A percentile compares a stretch with the other conserved stretches of the same genome.
Evolutionary conservation across 352 stramenopile genomes (phyloP).

Genomic region (Globisporangium spinosum): DNA sequence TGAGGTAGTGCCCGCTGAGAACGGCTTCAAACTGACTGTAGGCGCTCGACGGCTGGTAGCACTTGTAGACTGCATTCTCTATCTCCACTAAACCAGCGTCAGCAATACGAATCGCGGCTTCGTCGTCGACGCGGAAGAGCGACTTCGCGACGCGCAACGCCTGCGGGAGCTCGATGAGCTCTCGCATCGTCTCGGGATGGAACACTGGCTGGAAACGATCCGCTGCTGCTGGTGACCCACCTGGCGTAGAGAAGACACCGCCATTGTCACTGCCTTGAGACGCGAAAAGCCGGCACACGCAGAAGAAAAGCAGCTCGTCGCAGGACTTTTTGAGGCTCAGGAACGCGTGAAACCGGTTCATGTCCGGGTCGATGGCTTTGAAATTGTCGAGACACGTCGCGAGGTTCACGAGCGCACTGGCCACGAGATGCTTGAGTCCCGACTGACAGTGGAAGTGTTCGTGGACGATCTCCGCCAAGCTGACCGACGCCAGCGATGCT

Average conservation of each 20-base stretch:
- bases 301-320: constrained; percentile 66
- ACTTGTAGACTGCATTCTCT: constrained; percentile 49
- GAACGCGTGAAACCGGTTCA: constrained; percentile 59
- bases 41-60: constrained; percentile 47
- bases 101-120: constrained; percentile 29
- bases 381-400: constrained; percentile 33
- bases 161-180: constrained; percentile 45
- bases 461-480: constrained; percentile 33
- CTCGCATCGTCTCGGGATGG: constrained; percentile 44
- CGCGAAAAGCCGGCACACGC: constrained; percentile 40
- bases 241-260: neutral
- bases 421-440: constrained; percentile 50
- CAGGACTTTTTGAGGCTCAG: constrained; percentile 39
- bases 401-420: constrained; percentile 36
- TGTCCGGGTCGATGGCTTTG: constrained; percentile 40
- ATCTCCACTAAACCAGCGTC: constrained; percentile 46
- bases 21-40: constrained; percentile 54
- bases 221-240: neutral
- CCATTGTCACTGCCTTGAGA: neutral
- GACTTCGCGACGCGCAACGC: constrained; percentile 38
- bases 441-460: constrained; percentile 69
- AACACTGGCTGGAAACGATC: constrained; percentile 44
- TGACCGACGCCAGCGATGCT: constrained; percentile 24
- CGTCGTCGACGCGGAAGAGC: constrained; percentile 53
- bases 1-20: constrained; percentile 32